phyloP scores from a whole-genome alignment of 208 protist species.

The Angomonas ambiguus region DNA sequence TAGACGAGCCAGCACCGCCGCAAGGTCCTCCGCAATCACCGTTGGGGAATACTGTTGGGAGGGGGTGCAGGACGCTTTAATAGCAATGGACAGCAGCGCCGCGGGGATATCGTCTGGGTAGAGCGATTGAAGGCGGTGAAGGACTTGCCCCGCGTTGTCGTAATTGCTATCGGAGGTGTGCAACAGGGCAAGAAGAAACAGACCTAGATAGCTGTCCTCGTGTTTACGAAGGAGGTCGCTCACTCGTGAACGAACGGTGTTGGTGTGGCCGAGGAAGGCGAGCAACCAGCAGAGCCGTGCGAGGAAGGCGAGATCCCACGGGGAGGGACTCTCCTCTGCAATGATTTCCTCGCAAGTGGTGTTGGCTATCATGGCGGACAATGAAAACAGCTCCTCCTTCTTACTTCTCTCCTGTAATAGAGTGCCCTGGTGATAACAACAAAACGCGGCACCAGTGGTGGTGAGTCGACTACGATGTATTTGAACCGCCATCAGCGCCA shows the following conservation, averaged over 20 bases:
- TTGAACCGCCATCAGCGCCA: slow-evolving; percentile 39
- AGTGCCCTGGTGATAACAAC: slow-evolving; percentile 23
- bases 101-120: slow-evolving; percentile 40
- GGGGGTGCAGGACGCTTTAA: slow-evolving; percentile 12
- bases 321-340: slow-evolving; percentile 3
- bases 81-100: slow-evolving; percentile 31
- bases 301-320: slow-evolving; percentile 29
- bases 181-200: slow-evolving; percentile 56
- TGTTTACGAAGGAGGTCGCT: slow-evolving; percentile 24
- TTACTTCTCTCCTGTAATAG: slow-evolving; percentile 15
- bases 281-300: slow-evolving; percentile 57
- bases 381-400: slow-evolving; percentile 16
- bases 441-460: slow-evolving; percentile 31
- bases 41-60: not conserved
- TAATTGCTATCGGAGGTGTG: slow-evolving; percentile 45
- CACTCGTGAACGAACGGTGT: slow-evolving; percentile 20
- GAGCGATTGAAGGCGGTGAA: slow-evolving; percentile 27
- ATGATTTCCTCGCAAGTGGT: slow-evolving; percentile 17
- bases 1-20: slow-evolving; percentile 30
- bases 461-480: slow-evolving; percentile 35
- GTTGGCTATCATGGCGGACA: slow-evolving; percentile 13
- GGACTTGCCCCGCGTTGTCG: slow-evolving; percentile 27
- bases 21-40: slow-evolving; percentile 29
- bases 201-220: slow-evolving; percentile 38
- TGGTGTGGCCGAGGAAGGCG: slow-evolving; percentile 32